A percentile compares a stretch with the other conserved stretches of the same genome.
These are phyloP conservation scores for Roridomyces roridus DNA, from an alignment of 768 basidiomycete species.

Conservation along the genomic window DNA sequence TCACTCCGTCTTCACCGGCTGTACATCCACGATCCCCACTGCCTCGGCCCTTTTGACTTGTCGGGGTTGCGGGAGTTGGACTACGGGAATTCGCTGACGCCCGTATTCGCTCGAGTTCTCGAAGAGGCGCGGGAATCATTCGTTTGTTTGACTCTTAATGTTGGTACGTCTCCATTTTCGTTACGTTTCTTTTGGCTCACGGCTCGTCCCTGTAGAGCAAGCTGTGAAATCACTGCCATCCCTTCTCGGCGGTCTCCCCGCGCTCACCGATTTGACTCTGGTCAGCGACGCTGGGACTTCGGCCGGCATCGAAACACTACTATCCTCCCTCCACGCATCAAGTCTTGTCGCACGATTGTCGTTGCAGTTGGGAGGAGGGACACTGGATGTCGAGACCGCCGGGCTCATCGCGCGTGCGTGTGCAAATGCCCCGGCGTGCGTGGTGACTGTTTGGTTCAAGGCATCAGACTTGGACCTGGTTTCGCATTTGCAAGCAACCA, in stretches of 20 bases:
- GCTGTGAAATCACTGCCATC: background rate
- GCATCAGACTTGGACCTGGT: too few relatives aligned
- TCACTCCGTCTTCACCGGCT: background rate
- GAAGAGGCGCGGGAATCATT: background rate
- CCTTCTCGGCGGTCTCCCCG: background rate
- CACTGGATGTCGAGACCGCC: background rate
- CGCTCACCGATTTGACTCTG: constrained; percentile 4
- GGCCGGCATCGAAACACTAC: background rate
- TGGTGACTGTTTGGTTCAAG: background rate
- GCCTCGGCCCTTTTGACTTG: background rate
- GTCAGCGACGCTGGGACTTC: background rate
- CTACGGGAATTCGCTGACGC: background rate
- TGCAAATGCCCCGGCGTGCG: background rate
- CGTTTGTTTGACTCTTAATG: background rate
- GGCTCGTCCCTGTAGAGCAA: background rate
- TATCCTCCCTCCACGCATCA: background rate
- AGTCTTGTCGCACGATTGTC: background rate
- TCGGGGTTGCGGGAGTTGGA: background rate
- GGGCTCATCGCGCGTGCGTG: background rate
- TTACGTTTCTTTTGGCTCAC: background rate
- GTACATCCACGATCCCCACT: background rate
- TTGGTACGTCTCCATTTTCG: background rate
- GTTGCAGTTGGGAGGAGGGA: background rate
- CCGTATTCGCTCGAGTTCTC: background rate
- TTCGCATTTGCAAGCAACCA: too few relatives aligned